Evolutionary conservation across 73 alveolate genomes (phyloP).

Genomic region (Paraurostyla sp.): DNA sequence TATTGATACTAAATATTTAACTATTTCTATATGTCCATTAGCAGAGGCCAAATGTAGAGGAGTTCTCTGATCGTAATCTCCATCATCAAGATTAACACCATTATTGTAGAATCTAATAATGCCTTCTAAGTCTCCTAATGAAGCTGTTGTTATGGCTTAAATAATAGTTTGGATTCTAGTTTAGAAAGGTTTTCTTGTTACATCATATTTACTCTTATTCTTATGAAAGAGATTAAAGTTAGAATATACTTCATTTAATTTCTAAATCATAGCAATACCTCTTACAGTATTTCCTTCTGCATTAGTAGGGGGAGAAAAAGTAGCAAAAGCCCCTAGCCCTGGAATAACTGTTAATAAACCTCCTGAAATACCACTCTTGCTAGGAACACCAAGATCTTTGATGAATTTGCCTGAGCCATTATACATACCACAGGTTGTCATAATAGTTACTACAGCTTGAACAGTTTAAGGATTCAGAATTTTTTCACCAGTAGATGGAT

Average conservation of each 20-base stretch:
- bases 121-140: constrained; percentile 35
- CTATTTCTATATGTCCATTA: constrained; percentile 30
- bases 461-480: constrained; percentile 50
- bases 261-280: constrained; percentile 65
- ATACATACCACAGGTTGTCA: constrained; percentile 77
- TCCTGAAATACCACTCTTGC: constrained; percentile 76
- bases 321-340: constrained; percentile 61
- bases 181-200: constrained; percentile 27
- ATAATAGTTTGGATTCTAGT: constrained; percentile 4
- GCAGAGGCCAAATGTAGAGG: constrained; percentile 67
- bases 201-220: constrained; percentile 1
- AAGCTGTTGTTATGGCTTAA: constrained; percentile 3
- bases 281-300: constrained; percentile 73
- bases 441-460: constrained; percentile 53
- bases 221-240: constrained; percentile 32
- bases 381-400: constrained; percentile 68
- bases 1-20: neutral
- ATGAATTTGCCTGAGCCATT: constrained; percentile 77
- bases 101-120: neutral
- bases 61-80: constrained; percentile 73
- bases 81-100: neutral
- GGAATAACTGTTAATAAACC: constrained; percentile 64
- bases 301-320: constrained; percentile 67
- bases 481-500: constrained; percentile 68
- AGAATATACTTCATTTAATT: neutral